Evolutionary conservation across 1,284 basidiomycete genomes (phyloP).

Genomic region (Heterobasidion irregulare): DNA sequence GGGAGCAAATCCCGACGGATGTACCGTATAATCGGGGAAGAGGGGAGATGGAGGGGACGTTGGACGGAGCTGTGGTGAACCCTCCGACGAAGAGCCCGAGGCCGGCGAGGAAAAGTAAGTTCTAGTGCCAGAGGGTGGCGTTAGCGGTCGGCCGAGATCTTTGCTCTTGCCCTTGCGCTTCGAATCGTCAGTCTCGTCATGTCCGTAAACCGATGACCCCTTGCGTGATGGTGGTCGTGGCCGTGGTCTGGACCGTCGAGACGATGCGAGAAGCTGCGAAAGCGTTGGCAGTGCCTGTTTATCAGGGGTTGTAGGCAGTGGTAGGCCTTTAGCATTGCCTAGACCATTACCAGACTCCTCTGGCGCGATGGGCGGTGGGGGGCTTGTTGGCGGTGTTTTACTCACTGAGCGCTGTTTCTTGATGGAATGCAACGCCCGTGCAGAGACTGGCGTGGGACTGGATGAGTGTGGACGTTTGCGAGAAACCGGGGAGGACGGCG

Average conservation of each 20-base stretch:
- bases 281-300: constrained; percentile 18
- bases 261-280: constrained; percentile 26
- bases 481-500: neutral
- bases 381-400: neutral
- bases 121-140: constrained; percentile 16
- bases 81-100: constrained; percentile 25
- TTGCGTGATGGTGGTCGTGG: constrained; percentile 26
- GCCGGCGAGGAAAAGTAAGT: constrained; percentile 36
- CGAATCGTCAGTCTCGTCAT: constrained; percentile 1
- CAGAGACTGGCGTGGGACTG: neutral
- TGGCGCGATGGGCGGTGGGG: neutral
- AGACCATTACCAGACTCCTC: constrained; percentile 8
- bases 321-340: constrained; percentile 19
- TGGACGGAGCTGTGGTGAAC: constrained; percentile 14
- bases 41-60: constrained; percentile 22
- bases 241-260: constrained; percentile 22
- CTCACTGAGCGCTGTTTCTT: neutral
- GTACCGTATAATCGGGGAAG: constrained; percentile 30
- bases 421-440: neutral
- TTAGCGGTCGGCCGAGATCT: constrained; percentile 2
- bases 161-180: constrained; percentile 1
- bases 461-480: neutral
- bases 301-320: constrained; percentile 19
- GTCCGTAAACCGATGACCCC: constrained; percentile 8
- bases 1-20: constrained; percentile 28